phyloP scores from a whole-genome alignment of 1,139 yeast species.

The Komagataea norvegica region DNA sequence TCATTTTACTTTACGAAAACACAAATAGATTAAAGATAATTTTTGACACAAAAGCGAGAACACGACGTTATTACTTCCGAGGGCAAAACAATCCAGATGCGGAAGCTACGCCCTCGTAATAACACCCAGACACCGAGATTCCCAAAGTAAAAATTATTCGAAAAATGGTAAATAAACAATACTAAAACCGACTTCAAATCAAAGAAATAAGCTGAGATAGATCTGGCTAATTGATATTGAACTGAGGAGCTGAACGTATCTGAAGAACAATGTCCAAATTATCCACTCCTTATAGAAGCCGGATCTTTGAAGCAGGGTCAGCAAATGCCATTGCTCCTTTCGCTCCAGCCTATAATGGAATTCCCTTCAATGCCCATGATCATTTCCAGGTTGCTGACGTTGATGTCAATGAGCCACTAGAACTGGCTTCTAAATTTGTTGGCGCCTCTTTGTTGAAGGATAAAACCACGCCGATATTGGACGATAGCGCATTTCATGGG shows the following conservation, averaged over 20 bases:
- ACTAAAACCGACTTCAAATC: background rate
- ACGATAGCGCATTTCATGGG: slow-evolving; percentile 36
- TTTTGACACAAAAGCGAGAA: slow-evolving; percentile 4
- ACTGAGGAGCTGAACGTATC: background rate
- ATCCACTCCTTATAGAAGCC: slow-evolving; percentile 23
- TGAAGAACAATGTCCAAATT: slow-evolving; percentile 18
- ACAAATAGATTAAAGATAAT: too few species aligned
- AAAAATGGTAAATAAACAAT: slow-evolving; percentile 4
- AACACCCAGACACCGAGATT: slow-evolving; percentile 2
- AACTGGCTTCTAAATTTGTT: slow-evolving; percentile 37
- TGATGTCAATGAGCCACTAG: slow-evolving; percentile 29
- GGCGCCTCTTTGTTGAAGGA: slow-evolving; percentile 36
- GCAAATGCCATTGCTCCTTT: slow-evolving; percentile 10
- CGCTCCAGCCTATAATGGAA: slow-evolving; percentile 9
- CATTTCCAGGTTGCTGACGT: slow-evolving; percentile 16
- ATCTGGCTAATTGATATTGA: background rate
- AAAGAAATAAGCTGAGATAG: background rate
- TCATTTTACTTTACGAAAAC: too few species aligned
- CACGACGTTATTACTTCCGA: background rate
- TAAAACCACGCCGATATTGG: slow-evolving; percentile 36
- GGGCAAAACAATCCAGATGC: too few species aligned
- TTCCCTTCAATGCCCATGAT: slow-evolving; percentile 21
- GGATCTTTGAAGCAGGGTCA: slow-evolving; percentile 14
- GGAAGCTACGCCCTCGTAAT: background rate
- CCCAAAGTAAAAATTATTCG: slow-evolving; percentile 3